Base-by-base conservation (phyloP, 768 basidiomycete genomes). In the Ramaria sp. region DNA sequence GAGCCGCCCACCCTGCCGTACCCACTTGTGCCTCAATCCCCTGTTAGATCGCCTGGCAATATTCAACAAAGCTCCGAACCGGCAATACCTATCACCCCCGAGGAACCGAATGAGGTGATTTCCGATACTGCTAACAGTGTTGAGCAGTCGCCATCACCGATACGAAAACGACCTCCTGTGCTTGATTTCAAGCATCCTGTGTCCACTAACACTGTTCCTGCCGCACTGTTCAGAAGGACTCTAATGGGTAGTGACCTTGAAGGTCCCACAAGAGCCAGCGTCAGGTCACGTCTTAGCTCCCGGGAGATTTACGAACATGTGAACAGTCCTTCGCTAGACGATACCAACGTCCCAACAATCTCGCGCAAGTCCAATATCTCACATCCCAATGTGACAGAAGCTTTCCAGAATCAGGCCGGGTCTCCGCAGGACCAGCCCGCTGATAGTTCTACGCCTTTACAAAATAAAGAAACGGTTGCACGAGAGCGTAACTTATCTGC, bases 141-240 rank as follows among this genome's bases (percentile, higher is more conserved):
- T n/a, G 46, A 37, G 17, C 46, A 19, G 20, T 49, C 55, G 22
- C 60, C 63, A 13, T 51, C 61, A 17, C 55, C 42, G 11, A 20
- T 34, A 34, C 63, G 74, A 37, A 86, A 81, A 66, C 84, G 86
- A 45, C 80, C 87, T 6, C 89, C 87, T 10, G 83, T 89, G 57
- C 66, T 80, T n/a, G 88, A 91, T 67, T 92, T 90, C 73, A 81
- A 74, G 64, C 81, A 81, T 58, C 76, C 81, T 17, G 68, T 75
- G 12, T 77, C 78, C 15, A 81, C 73, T 34, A 89, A 88, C 63
- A 91, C 86, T 6, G 84, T 91, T 9, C 90, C 90, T 19, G 90
- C 90, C 34, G 88, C 88, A 1, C 65, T 91, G 56, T 92, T 92
- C 78, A 62, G 58, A 49, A 91, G 91, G 71, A 86, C 87, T 11